A percentile compares a stretch with the other conserved stretches of the same genome.
Conservation (phyloP, 2,329 filamentous ascomycete genomes). For the Teratosphaeria viscida region DNA sequence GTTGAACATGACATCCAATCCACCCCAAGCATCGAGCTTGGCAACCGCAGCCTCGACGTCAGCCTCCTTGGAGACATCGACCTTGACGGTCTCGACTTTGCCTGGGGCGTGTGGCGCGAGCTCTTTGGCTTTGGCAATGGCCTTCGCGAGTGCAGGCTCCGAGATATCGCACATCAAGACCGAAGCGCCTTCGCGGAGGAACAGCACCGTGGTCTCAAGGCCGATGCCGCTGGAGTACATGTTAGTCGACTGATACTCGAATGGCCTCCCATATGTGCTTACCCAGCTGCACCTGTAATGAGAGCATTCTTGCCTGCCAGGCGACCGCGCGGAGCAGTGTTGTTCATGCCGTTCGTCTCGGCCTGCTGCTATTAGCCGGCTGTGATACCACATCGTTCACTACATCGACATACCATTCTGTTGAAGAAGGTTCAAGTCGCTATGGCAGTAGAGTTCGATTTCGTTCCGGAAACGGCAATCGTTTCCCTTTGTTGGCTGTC, state of each 20-base stretch:
- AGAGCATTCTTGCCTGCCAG: slow-evolving; percentile 59
- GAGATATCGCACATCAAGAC: slow-evolving; percentile 83
- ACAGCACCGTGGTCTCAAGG: slow-evolving; percentile 82
- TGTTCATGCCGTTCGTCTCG: slow-evolving; percentile 9
- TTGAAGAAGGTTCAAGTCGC: background rate
- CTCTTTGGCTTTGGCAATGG: slow-evolving; percentile 62
- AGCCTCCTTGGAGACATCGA: slow-evolving; percentile 78
- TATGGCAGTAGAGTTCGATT: background rate
- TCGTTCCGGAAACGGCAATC: background rate
- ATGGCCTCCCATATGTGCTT: slow-evolving; percentile 12
- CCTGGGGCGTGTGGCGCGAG: slow-evolving; percentile 47
- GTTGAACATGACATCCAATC: slow-evolving; percentile 89
- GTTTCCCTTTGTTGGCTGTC: background rate
- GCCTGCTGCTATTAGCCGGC: slow-evolving; percentile 5
- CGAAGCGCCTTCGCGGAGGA: slow-evolving; percentile 76
- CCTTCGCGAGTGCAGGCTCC: slow-evolving; percentile 63
- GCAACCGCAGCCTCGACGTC: slow-evolving; percentile 68
- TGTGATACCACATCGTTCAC: background rate
- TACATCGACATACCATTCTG: slow-evolving; percentile 5
- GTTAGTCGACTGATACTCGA: background rate
- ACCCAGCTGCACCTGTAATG: slow-evolving; percentile 81
- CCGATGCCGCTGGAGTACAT: slow-evolving; percentile 64
- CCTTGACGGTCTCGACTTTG: slow-evolving; percentile 52
- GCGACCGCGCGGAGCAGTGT: slow-evolving; percentile 28
- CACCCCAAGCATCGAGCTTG: slow-evolving; percentile 70